A percentile compares a stretch with the other conserved stretches of the same genome.
Conservation (phyloP, 257 asterid genomes). For the Salvia splendens region DNA sequence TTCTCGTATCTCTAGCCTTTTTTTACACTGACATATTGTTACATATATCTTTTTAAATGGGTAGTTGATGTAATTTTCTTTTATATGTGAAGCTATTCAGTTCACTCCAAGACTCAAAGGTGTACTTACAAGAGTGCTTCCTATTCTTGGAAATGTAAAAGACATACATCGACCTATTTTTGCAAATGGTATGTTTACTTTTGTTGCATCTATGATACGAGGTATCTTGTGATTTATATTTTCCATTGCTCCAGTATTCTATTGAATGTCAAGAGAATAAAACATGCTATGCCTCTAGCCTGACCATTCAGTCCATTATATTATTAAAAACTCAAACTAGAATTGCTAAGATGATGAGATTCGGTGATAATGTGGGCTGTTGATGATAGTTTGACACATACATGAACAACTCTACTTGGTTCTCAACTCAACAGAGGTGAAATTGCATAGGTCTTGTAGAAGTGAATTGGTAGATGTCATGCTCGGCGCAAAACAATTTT, state of each 20-base stretch:
- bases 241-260: conserved; percentile 16
- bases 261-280: conserved; percentile 4
- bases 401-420: conserved; percentile 17
- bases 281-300: conserved; percentile 25
- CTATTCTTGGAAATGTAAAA: conserved; percentile 91
- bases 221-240: conserved; percentile 23
- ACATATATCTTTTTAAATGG: not conserved
- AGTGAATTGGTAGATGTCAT: conserved; percentile 11
- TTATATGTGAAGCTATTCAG: conserved; percentile 71
- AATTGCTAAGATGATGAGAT: conserved; percentile 12
- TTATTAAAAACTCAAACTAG: conserved; percentile 19
- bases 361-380: not conserved
- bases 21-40: not conserved
- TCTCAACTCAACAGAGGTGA: conserved; percentile 15
- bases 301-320: not conserved
- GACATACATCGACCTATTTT: conserved; percentile 78
- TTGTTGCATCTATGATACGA: conserved; percentile 27
- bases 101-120: conserved; percentile 88
- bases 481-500: conserved; percentile 16
- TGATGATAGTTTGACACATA: not conserved
- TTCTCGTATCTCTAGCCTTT: conserved; percentile 30
- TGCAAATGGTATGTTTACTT: conserved; percentile 72
- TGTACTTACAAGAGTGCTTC: conserved; percentile 85
- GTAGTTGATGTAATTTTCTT: conserved; percentile 37
- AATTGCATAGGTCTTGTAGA: conserved; percentile 6